Evolutionary conservation across 495 filamentous ascomycete species (phyloP), one percentile per base, ranked within the genome.

Genomic region (Aspergillus leporis): DNA sequence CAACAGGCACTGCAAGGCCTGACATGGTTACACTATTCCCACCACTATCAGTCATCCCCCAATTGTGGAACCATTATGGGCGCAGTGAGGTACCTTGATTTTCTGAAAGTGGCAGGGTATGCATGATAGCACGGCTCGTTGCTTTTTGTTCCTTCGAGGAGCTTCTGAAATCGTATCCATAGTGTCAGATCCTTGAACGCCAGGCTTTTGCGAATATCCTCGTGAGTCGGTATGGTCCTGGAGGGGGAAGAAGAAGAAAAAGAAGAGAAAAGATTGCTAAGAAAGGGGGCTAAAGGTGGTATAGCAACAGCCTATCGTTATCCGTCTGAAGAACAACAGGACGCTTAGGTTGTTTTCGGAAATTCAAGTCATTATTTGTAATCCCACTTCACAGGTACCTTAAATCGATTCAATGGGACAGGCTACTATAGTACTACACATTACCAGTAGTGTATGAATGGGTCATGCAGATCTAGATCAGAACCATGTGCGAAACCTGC

Each of bases 21-120:
- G 43, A 47, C 43, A 47, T 47, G 43, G 19, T 47, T 47, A n/a
- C 43, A 47, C 43, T 47, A 47, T 23, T 5, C 43, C 43, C 5
- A 18, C 43, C 43, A 22, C 21, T 12, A 47, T 47, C 12, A 47
- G 43, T n/a, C 12, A 47, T n/a, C 40, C 2, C 5, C 40, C 40
- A 43, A 19, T 21, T 7, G n/a, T 6, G 8, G 40, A n/a, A 1
- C 40, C n/a, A 43, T 18, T 19, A 43, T 12, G 43, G 19, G 43
- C 1, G 18, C 8, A 7, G 2, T 16, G 4, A n/a, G 18, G 7
- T 47, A 47, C 43, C 43, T 47, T 47, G 19, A 47, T 47, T 23
- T 47, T 47, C 19, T 47, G 43, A 23, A 47, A 47, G 19, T 47
- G 43, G 43, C 43, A 47, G 18, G 43, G 43, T 1, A 47, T 47